Conservation (phyloP, 2,329 filamentous ascomycete species). For the Xylaria sp. region DNA sequence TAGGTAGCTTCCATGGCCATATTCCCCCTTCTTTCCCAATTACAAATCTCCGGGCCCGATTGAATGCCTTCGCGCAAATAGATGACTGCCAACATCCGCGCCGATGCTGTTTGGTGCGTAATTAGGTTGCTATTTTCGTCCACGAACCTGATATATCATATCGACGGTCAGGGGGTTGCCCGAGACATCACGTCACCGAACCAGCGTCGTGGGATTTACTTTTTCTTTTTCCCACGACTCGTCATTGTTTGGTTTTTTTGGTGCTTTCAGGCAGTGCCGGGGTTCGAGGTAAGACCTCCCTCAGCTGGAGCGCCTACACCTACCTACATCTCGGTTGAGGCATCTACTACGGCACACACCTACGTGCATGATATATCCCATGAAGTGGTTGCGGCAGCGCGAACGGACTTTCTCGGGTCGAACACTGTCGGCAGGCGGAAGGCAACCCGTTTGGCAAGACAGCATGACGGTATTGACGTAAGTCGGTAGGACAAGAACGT, state of each 20-base stretch:
- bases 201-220: slow-evolving; percentile 1
- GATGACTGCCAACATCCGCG: neutral
- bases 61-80: neutral
- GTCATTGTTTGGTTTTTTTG: neutral
- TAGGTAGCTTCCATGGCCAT: too few relatives aligned
- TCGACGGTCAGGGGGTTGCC: neutral
- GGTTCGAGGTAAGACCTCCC: neutral
- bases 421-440: neutral
- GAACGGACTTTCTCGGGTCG: slow-evolving; percentile 11
- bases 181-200: slow-evolving; percentile 13
- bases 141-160: slow-evolving; percentile 12
- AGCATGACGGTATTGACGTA: slow-evolving; percentile 17
- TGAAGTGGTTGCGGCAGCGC: slow-evolving; percentile 6
- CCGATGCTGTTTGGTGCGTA: slow-evolving; percentile 14
- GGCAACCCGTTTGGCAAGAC: slow-evolving; percentile 13
- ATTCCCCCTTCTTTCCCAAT: too few relatives aligned
- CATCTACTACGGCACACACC: too few relatives aligned
- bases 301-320: neutral
- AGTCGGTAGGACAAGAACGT: slow-evolving; percentile 14
- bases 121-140: slow-evolving; percentile 17
- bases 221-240: neutral
- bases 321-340: neutral
- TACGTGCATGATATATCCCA: too few relatives aligned
- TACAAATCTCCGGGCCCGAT: neutral
- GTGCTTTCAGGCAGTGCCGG: neutral